Evolutionary conservation across 2,329 filamentous ascomycete genomes (phyloP).

Genomic region (Paraphoma sp.): DNA sequence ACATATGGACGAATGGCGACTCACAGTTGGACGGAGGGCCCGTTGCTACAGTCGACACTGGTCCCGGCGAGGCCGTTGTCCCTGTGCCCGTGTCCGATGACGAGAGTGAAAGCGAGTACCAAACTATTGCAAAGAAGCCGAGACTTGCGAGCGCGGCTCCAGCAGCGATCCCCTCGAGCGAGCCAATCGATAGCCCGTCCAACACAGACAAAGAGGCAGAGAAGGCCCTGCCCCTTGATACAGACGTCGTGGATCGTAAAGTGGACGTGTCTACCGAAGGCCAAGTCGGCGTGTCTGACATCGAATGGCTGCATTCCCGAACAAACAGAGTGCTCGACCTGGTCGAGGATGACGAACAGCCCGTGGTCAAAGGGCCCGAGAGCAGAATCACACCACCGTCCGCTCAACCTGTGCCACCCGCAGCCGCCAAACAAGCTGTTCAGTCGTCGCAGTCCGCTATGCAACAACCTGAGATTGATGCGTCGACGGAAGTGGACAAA

Average conservation of each 20-base stretch:
- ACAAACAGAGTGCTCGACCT: constrained; percentile 88
- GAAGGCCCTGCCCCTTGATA: constrained; percentile 13
- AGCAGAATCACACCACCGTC: background rate
- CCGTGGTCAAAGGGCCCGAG: background rate
- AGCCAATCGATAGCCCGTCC: constrained; percentile 9
- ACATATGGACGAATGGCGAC: constrained; percentile 67
- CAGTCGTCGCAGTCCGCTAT: background rate
- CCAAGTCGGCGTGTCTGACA: constrained; percentile 68
- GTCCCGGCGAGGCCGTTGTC: constrained; percentile 29
- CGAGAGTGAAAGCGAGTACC: constrained; percentile 80
- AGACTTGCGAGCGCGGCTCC: constrained; percentile 31
- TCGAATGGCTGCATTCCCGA: constrained; percentile 89
- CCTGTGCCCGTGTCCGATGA: constrained; percentile 30
- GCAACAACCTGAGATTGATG: constrained; percentile 9
- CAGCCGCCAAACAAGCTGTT: background rate
- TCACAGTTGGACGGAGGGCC: constrained; percentile 23
- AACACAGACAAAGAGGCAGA: background rate
- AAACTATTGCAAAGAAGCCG: constrained; percentile 61
- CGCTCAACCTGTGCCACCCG: background rate
- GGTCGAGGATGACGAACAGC: constrained; percentile 72
- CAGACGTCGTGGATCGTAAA: constrained; percentile 20
- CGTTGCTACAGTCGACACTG: constrained; percentile 20
- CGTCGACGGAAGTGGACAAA: constrained; percentile 60
- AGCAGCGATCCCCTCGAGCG: background rate
- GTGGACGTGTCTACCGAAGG: constrained; percentile 27